Percentiles rank a stretch among this genome's conserved stretches.
These are phyloP conservation scores for Santalum album DNA, from an alignment of 164 flowering plant genomes.

Conservation along the genomic window DNA sequence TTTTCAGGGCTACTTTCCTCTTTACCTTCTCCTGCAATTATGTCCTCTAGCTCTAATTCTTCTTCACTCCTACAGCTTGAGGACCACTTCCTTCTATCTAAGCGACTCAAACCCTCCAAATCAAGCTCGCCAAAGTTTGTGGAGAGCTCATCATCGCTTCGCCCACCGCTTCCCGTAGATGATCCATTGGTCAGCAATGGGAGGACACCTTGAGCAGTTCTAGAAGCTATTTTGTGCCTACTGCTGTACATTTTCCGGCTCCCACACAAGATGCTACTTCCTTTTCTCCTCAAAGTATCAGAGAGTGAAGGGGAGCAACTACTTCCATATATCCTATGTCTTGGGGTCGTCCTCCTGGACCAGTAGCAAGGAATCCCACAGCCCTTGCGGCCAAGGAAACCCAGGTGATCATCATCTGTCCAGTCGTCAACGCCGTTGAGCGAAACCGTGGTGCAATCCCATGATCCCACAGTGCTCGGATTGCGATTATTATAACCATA, in stretches of 20 bases:
- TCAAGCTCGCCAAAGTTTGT: slow-evolving; percentile 85
- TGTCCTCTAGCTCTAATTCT: slow-evolving; percentile 46
- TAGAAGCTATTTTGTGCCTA: slow-evolving; percentile 27
- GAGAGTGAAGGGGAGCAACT: slow-evolving; percentile 88
- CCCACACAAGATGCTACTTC: no score
- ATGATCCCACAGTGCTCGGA: slow-evolving; percentile 68
- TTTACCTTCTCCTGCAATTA: slow-evolving; percentile 30
- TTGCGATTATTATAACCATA: slow-evolving; percentile 27
- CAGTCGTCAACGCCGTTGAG: slow-evolving; percentile 56
- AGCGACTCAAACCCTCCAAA: slow-evolving; percentile 84
- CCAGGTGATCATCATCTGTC: slow-evolving; percentile 51
- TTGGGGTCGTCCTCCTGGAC: slow-evolving; percentile 66
- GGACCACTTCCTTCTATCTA: slow-evolving; percentile 96
- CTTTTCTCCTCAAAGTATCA: slow-evolving; percentile 74
- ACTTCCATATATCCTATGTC: slow-evolving; percentile 40
- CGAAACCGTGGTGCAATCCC: slow-evolving; percentile 73
- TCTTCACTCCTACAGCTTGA: slow-evolving; percentile 73
- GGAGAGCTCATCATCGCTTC: slow-evolving; percentile 76
- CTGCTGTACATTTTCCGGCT: slow-evolving; percentile 26
- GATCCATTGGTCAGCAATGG: slow-evolving; percentile 59
- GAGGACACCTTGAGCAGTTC: slow-evolving; percentile 43
- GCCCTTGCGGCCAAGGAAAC: slow-evolving; percentile 61
- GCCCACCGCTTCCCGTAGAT: no score
- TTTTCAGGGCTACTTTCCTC: slow-evolving; percentile 50
- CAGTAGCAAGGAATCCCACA: slow-evolving; percentile 94